These are phyloP conservation scores for Bifiguratus adelaidae DNA, from an alignment of 192 early-diverging fungal species.

Conservation along the genomic window DNA sequence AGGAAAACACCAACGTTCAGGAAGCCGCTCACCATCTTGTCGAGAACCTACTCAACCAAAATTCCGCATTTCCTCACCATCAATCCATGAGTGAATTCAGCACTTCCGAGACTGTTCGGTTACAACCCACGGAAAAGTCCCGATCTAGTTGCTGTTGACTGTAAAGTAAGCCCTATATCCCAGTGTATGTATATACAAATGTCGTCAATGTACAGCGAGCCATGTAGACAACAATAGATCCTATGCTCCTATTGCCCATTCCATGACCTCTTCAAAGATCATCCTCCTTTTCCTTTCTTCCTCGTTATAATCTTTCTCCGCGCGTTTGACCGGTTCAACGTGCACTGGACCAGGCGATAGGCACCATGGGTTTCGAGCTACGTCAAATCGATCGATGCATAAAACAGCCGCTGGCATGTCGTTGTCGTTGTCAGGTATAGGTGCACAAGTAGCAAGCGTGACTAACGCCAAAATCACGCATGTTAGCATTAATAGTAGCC, in stretches of 20 bases:
- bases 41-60: no score
- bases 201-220: background rate
- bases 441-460: no score
- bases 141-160: background rate
- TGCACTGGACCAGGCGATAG: no score
- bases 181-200: background rate
- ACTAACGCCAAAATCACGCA: no score
- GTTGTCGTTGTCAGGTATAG: no score
- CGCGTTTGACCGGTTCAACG: background rate
- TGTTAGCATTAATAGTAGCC: no score
- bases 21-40: conserved; percentile 42
- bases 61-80: no score
- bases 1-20: conserved; percentile 49
- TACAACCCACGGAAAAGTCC: background rate
- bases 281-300: background rate
- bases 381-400: no score
- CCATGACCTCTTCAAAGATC: background rate
- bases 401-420: no score
- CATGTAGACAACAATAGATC: background rate
- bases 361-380: no score
- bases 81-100: background rate
- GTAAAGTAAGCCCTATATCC: background rate
- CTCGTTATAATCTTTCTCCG: background rate
- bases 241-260: background rate
- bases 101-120: background rate